These are phyloP conservation scores for Annulohypoxylon stygium DNA, from an alignment of 495 filamentous ascomycete genomes.

Conservation along the genomic window DNA sequence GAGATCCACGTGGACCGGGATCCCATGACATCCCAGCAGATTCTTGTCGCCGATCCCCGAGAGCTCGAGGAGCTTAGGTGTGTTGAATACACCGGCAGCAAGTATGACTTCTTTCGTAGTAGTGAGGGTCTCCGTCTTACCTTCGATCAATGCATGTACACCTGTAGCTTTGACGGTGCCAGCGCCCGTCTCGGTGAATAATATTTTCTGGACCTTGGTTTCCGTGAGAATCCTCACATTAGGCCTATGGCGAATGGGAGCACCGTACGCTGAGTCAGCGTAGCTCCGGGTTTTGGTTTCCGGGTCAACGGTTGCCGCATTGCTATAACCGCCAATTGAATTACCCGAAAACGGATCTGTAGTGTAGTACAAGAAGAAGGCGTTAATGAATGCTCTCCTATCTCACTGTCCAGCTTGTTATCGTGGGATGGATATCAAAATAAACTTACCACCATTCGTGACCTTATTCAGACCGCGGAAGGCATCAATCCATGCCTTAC, in stretches of 20 bases:
- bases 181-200: neutral
- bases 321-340: neutral
- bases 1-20: slow-evolving; percentile 59
- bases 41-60: slow-evolving; percentile 68
- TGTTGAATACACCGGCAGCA: slow-evolving; percentile 64
- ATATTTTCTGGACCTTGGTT: neutral
- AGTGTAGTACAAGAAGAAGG: no score
- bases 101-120: slow-evolving; percentile 62
- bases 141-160: neutral
- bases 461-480: neutral
- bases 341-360: neutral
- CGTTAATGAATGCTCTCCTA: neutral
- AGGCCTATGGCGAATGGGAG: neutral
- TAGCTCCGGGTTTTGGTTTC: neutral
- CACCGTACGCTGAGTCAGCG: neutral
- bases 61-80: slow-evolving; percentile 68
- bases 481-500: neutral
- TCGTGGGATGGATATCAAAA: no score
- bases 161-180: neutral
- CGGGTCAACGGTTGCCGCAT: neutral
- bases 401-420: no score
- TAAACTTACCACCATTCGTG: neutral
- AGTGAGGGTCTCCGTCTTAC: neutral
- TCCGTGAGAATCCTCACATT: neutral
- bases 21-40: slow-evolving; percentile 61